Conservation (phyloP, 129 eudicot genomes). For the Helichrysum umbraculigerum region DNA sequence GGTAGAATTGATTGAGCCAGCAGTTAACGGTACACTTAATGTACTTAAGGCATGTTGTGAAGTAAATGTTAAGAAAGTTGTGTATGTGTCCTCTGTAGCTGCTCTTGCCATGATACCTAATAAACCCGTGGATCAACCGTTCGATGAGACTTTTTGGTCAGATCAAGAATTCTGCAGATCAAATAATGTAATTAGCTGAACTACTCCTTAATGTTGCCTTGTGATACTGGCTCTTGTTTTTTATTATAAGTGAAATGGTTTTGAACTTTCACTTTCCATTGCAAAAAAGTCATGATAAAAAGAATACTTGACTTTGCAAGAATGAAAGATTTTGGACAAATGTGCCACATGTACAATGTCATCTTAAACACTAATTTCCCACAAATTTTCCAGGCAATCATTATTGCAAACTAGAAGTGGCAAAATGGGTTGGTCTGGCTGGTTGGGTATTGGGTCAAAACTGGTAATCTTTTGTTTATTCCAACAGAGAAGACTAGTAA, state of each 20-base stretch:
- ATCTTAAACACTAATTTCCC: not conserved
- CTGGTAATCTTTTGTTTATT: no score
- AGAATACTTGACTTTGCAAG: not conserved
- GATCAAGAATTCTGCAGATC: slow-evolving; percentile 69
- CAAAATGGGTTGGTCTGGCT: not conserved
- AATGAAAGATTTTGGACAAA: slow-evolving; percentile 17
- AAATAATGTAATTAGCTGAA: slow-evolving; percentile 50
- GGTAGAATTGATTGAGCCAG: slow-evolving; percentile 83
- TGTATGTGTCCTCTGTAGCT: slow-evolving; percentile 66
- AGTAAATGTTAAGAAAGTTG: slow-evolving; percentile 60
- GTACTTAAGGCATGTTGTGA: slow-evolving; percentile 81
- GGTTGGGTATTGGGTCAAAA: not conserved
- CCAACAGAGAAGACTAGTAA: no score
- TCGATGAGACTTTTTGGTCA: slow-evolving; percentile 92
- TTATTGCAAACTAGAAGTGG: slow-evolving; percentile 6
- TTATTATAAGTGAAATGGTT: not conserved
- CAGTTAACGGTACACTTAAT: slow-evolving; percentile 71
- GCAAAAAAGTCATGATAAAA: not conserved
- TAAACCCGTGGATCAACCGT: slow-evolving; percentile 52
- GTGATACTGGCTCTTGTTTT: not conserved
- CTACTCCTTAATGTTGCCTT: not conserved
- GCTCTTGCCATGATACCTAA: slow-evolving; percentile 59
- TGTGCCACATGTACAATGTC: not conserved
- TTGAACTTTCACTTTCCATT: not conserved
- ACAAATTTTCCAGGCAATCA: not conserved